phyloP scores from a whole-genome alignment of 345 rosid genomes.

The Arabidopsis arenosa region DNA sequence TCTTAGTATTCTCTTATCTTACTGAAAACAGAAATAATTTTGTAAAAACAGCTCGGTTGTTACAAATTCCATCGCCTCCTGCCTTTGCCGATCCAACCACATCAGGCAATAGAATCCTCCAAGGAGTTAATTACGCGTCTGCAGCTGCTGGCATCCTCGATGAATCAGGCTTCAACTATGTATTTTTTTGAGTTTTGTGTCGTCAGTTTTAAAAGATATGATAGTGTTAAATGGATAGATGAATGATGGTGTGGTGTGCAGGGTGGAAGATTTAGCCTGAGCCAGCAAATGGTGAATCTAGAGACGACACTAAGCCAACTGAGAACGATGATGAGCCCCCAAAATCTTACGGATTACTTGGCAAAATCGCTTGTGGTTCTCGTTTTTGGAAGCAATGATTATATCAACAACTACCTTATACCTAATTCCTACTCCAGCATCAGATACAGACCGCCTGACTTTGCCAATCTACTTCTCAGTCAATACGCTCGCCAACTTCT shows the following conservation, averaged over 20 bases:
- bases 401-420: slow-evolving; percentile 92
- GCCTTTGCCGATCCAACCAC: slow-evolving; percentile 73
- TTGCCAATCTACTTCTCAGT: slow-evolving; percentile 66
- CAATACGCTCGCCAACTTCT: slow-evolving; percentile 66
- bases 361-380: slow-evolving; percentile 59
- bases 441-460: slow-evolving; percentile 61
- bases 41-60: slow-evolving; percentile 55
- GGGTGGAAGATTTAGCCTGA: slow-evolving; percentile 69
- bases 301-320: slow-evolving; percentile 64
- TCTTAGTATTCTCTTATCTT: neutral
- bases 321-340: slow-evolving; percentile 54
- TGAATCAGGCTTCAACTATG: slow-evolving; percentile 75
- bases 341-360: slow-evolving; percentile 54
- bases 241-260: slow-evolving; percentile 36
- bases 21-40: slow-evolving; percentile 24
- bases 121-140: slow-evolving; percentile 86
- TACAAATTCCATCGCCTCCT: slow-evolving; percentile 68
- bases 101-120: slow-evolving; percentile 57
- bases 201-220: neutral
- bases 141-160: slow-evolving; percentile 95
- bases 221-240: slow-evolving; percentile 8
- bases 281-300: slow-evolving; percentile 72
- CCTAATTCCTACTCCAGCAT: slow-evolving; percentile 64
- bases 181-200: slow-evolving; percentile 39
- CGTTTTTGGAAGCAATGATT: slow-evolving; percentile 90